Conservation (phyloP, 805 yeast genomes). For the Lipomyces yamadae region DNA sequence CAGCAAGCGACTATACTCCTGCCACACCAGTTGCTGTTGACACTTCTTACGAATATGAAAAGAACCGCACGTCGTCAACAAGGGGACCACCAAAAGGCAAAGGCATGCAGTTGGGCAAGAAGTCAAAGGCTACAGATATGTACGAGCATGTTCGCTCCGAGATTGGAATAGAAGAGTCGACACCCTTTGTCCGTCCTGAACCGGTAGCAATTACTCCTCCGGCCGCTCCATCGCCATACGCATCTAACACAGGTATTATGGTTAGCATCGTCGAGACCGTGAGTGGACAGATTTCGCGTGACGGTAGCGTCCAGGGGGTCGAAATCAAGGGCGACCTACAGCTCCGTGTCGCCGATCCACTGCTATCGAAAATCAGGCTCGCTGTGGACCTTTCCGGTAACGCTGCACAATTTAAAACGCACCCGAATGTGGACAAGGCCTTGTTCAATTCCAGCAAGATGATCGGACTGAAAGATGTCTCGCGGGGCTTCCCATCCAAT, state of each 20-base stretch:
- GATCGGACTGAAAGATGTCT: slow-evolving; percentile 75
- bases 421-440: slow-evolving; percentile 90
- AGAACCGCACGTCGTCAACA: slow-evolving; percentile 35
- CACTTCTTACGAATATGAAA: slow-evolving; percentile 30
- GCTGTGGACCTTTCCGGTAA: slow-evolving; percentile 53
- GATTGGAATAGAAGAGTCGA: slow-evolving; percentile 41
- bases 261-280: slow-evolving; percentile 77
- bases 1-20: slow-evolving; percentile 29
- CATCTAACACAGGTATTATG: slow-evolving; percentile 73
- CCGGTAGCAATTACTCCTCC: slow-evolving; percentile 35
- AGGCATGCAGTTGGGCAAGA: slow-evolving; percentile 79
- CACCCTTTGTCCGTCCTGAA: slow-evolving; percentile 42
- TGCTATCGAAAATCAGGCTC: slow-evolving; percentile 68
- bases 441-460: slow-evolving; percentile 61
- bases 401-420: slow-evolving; percentile 80
- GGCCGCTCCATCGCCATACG: slow-evolving; percentile 19
- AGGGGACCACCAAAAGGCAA: slow-evolving; percentile 57
- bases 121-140: slow-evolving; percentile 45
- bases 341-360: slow-evolving; percentile 80
- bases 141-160: slow-evolving; percentile 42
- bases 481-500: slow-evolving; percentile 86
- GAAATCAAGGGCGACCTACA: slow-evolving; percentile 92
- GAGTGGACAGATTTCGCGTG: slow-evolving; percentile 78
- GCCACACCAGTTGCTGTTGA: slow-evolving; percentile 29
- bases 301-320: slow-evolving; percentile 62